Evolutionary conservation across 768 basidiomycete genomes (phyloP).

Genomic region (Termitomyces sp.): DNA sequence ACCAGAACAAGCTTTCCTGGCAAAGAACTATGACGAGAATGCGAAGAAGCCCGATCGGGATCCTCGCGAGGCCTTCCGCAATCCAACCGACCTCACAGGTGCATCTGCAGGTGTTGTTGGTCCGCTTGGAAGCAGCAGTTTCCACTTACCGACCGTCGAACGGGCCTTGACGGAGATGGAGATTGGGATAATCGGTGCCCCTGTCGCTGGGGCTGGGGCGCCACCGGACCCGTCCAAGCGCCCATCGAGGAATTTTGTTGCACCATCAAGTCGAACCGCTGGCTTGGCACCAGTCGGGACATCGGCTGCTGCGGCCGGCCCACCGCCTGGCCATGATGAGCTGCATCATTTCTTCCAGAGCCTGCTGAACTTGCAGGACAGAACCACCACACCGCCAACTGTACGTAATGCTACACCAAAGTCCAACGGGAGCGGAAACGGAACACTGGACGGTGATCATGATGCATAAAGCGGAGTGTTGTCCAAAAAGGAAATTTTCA

Average conservation of each 20-base stretch:
- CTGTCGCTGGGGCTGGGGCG: constrained; percentile 18
- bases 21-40: constrained; percentile 88
- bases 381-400: constrained; percentile 1
- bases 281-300: constrained; percentile 35
- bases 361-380: constrained; percentile 59
- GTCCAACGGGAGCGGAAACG: constrained; percentile 27
- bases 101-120: constrained; percentile 80
- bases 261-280: constrained; percentile 28
- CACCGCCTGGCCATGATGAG: constrained; percentile 59
- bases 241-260: constrained; percentile 25
- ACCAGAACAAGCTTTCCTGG: constrained; percentile 87
- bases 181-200: constrained; percentile 35
- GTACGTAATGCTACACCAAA: constrained; percentile 16
- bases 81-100: constrained; percentile 55
- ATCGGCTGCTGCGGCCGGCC: constrained; percentile 25
- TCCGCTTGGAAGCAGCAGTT: constrained; percentile 82
- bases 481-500: constrained; percentile 15
- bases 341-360: constrained; percentile 87
- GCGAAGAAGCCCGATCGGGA: constrained; percentile 87
- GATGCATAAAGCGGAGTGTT: background rate
- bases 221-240: constrained; percentile 16
- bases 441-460: constrained; percentile 31
- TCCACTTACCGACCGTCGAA: constrained; percentile 84
- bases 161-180: constrained; percentile 89
- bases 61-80: constrained; percentile 82